A percentile compares a stretch with the other conserved stretches of the same genome.
Evolutionary conservation across 768 basidiomycete species (phyloP).

Genomic region (Termitomyces sp.): DNA sequence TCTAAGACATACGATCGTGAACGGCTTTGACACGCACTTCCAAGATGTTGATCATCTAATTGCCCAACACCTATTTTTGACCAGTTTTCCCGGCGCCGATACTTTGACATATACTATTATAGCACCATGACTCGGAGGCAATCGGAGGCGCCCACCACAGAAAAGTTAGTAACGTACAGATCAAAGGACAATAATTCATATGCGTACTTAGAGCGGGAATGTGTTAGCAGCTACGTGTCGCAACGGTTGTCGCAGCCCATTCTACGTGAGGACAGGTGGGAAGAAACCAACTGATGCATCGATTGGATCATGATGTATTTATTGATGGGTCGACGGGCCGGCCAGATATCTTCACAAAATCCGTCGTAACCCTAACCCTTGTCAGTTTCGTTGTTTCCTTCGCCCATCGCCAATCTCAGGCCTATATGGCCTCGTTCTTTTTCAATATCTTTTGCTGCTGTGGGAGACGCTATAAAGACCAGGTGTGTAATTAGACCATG

Average conservation of each 20-base stretch:
- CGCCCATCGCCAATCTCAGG: not conserved
- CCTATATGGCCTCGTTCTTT: constrained; percentile 14
- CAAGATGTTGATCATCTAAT: not conserved
- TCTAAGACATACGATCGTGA: not conserved
- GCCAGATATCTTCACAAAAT: not conserved
- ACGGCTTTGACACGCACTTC: not conserved
- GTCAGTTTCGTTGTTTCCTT: not conserved
- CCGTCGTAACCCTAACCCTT: constrained; percentile 13
- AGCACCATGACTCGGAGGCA: not conserved
- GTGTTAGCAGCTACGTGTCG: not conserved
- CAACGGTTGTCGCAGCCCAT: not conserved
- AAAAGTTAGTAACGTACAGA: not conserved
- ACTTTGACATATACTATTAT: no score
- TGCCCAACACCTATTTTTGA: not conserved
- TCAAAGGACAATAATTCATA: not conserved
- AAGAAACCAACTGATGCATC: no score
- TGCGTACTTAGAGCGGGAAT: not conserved
- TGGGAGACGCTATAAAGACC: constrained; percentile 13
- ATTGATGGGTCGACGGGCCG: not conserved
- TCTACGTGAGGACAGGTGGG: not conserved
- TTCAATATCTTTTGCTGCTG: constrained; percentile 19
- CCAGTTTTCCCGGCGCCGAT: not conserved
- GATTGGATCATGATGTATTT: not conserved
- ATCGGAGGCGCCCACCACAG: not conserved
- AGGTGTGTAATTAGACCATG: constrained; percentile 4